A percentile compares a stretch with the other conserved stretches of the same genome.
These are phyloP conservation scores for Choiromyces venosus DNA, from an alignment of 495 filamentous ascomycete genomes.

Conservation along the genomic window DNA sequence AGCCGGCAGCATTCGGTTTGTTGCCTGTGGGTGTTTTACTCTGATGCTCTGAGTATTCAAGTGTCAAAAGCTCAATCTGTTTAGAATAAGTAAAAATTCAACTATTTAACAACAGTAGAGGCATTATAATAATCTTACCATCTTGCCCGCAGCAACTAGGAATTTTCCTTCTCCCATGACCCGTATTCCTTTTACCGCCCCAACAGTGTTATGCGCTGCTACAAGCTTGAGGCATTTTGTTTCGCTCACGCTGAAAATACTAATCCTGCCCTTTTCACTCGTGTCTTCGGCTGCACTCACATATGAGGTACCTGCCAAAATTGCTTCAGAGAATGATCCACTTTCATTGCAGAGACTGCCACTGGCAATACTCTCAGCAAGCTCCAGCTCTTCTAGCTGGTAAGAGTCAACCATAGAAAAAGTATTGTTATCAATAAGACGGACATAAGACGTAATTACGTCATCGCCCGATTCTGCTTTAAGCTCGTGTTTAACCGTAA, in stretches of 20 bases:
- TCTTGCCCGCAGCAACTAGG: slow-evolving; percentile 79
- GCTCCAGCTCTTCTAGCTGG: slow-evolving; percentile 59
- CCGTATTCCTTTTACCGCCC: slow-evolving; percentile 66
- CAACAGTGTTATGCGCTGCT: slow-evolving; percentile 58
- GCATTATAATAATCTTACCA: slow-evolving; percentile 50
- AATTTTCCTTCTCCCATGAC: slow-evolving; percentile 70
- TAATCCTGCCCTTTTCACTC: slow-evolving; percentile 64
- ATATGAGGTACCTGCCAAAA: slow-evolving; percentile 81
- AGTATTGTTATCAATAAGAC: slow-evolving; percentile 55
- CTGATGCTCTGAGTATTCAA: slow-evolving; percentile 40
- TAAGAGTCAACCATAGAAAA: slow-evolving; percentile 53
- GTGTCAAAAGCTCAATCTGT: slow-evolving; percentile 46
- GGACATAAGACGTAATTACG: slow-evolving; percentile 30
- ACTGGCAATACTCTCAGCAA: slow-evolving; percentile 78
- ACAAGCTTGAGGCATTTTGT: slow-evolving; percentile 65
- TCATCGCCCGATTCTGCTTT: slow-evolving; percentile 56
- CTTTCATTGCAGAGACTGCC: slow-evolving; percentile 62
- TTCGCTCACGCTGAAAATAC: slow-evolving; percentile 75
- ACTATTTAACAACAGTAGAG: not conserved
- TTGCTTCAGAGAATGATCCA: slow-evolving; percentile 65
- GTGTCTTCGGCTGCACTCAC: slow-evolving; percentile 51
- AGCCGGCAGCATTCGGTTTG: not conserved
- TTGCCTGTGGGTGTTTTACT: slow-evolving; percentile 43
- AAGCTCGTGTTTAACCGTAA: slow-evolving; percentile 75
- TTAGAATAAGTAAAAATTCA: not conserved